Evolutionary conservation across 148 eudicot genomes (phyloP).

Genomic region (Mesembryanthemum crystallinum): DNA sequence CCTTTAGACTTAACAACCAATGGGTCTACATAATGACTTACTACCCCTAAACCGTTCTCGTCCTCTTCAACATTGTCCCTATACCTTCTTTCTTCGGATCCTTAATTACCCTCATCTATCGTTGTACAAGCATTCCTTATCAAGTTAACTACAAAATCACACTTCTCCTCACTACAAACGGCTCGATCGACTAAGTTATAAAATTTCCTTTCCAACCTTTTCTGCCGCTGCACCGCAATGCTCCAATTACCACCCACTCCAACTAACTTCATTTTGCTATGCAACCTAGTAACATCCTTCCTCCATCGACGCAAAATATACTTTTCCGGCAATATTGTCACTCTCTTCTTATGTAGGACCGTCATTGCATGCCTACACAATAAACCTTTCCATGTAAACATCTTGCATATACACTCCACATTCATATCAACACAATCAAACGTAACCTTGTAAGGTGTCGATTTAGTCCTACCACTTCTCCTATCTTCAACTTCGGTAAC

Average conservation of each 20-base stretch:
- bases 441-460: neutral
- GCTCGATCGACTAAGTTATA: neutral
- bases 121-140: too few species aligned
- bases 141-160: neutral
- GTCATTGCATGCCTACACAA: conserved; percentile 1
- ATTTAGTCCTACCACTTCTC: neutral
- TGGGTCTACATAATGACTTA: too few species aligned
- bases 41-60: too few species aligned
- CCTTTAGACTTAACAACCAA: too few species aligned
- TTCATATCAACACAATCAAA: neutral
- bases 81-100: too few species aligned
- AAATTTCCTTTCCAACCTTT: neutral
- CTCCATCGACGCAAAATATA: neutral
- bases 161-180: neutral
- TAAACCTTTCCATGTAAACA: neutral
- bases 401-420: neutral
- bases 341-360: neutral
- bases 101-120: too few species aligned
- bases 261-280: neutral
- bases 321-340: neutral
- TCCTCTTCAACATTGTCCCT: too few species aligned
- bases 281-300: neutral
- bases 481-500: neutral
- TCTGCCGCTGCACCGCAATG: neutral
- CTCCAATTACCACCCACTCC: neutral